Conservation (phyloP, 2,329 filamentous ascomycete species). For the Cladobotryum protrusum region DNA sequence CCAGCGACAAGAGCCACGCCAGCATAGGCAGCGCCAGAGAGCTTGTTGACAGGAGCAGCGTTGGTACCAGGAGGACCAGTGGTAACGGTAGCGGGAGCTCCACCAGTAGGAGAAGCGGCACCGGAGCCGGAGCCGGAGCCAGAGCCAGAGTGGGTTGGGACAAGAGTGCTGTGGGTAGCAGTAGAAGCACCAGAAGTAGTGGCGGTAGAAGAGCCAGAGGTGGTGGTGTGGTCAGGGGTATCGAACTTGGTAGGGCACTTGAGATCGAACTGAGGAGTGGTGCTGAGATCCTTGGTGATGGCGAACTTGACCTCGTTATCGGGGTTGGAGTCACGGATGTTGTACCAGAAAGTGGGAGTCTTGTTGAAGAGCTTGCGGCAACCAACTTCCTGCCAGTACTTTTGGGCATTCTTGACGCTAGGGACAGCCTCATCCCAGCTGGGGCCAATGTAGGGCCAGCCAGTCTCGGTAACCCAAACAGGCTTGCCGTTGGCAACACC, state of each 20-base stretch:
- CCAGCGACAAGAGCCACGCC: constrained; percentile 13
- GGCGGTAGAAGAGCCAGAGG: background rate
- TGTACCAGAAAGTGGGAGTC: constrained; percentile 56
- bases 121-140: constrained; percentile 6
- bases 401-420: constrained; percentile 52
- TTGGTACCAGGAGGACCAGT: constrained; percentile 1
- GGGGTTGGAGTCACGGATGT: constrained; percentile 54
- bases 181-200: constrained; percentile 6
- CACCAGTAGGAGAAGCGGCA: background rate
- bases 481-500: constrained; percentile 45
- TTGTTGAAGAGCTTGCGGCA: constrained; percentile 53
- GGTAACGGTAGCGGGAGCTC: background rate
- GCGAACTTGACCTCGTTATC: constrained; percentile 53
- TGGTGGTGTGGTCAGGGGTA: constrained; percentile 20
- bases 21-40: constrained; percentile 14
- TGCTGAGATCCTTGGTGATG: constrained; percentile 48
- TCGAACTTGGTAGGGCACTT: constrained; percentile 43
- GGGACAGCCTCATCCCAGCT: constrained; percentile 50
- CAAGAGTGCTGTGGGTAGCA: constrained; percentile 4
- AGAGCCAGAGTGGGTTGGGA: constrained; percentile 5
- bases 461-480: constrained; percentile 59
- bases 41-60: constrained; percentile 3
- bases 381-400: constrained; percentile 57
- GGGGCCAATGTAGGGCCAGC: constrained; percentile 54
- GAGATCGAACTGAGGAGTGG: constrained; percentile 46